phyloP scores from a whole-genome alignment of 345 rosid species.

The Citrus medica region DNA sequence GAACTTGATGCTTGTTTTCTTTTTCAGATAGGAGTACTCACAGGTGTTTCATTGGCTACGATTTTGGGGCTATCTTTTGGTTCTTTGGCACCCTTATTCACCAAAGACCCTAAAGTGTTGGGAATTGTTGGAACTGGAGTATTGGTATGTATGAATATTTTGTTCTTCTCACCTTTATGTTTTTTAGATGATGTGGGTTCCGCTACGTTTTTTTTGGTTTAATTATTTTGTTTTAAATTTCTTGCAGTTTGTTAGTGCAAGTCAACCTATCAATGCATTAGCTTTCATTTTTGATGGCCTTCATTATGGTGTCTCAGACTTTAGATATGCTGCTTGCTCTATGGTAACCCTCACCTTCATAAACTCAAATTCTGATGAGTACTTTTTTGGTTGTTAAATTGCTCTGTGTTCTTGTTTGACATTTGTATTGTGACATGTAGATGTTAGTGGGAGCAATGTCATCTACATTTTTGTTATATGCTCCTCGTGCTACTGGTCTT shows the following conservation, averaged over 20 bases:
- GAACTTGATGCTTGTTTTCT: slow-evolving; percentile 7
- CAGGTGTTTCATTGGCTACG: slow-evolving; percentile 67
- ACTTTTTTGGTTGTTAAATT: background rate
- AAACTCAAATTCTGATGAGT: background rate
- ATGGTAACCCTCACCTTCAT: slow-evolving; percentile 44
- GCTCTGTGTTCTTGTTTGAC: background rate
- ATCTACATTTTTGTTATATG: slow-evolving; percentile 61
- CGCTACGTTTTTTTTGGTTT: background rate
- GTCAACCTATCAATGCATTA: slow-evolving; percentile 86
- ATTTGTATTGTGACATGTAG: slow-evolving; percentile 27
- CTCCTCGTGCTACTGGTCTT: slow-evolving; percentile 56
- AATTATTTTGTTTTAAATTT: background rate
- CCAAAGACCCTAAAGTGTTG: slow-evolving; percentile 73
- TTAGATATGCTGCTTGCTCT: slow-evolving; percentile 79
- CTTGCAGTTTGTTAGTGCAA: slow-evolving; percentile 75
- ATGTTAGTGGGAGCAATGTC: slow-evolving; percentile 74
- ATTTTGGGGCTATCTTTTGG: slow-evolving; percentile 66
- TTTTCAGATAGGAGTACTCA: slow-evolving; percentile 69
- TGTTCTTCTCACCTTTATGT: background rate
- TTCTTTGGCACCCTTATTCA: slow-evolving; percentile 69
- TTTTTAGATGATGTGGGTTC: background rate
- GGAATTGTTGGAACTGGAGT: slow-evolving; percentile 66
- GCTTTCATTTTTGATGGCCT: slow-evolving; percentile 96
- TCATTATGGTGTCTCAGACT: slow-evolving; percentile 92
- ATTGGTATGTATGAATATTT: slow-evolving; percentile 46